Evolutionary conservation across 306 rosid species (phyloP), one percentile per base, ranked within the genome.

Genomic region (Styphnolobium japonicum): DNA sequence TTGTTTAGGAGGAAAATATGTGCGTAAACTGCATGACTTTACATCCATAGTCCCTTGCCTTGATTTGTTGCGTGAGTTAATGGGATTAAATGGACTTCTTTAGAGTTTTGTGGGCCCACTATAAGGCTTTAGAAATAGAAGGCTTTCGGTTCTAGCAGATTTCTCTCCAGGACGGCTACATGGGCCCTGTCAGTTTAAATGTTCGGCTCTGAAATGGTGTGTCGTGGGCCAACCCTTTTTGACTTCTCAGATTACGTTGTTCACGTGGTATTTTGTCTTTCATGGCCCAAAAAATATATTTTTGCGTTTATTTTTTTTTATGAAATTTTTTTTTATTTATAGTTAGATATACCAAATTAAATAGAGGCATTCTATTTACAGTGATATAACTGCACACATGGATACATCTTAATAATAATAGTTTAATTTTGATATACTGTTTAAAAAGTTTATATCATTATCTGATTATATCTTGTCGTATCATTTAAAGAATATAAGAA

Each of bases 61-160:
- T 81, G 69, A 77, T 77, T 82, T 2, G 56, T 77, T 82, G 79
- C 70, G 75, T 23, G 14, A 63, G 70, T 77, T 70, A 82, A 52
- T 40, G 2, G 12, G 25, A 42, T 33, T 10, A 16, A 48, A 33
- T 66, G 16, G 12, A 51, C 31, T 46, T 52, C 21, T n/a, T 11
- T 42, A 68, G 52, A 33, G 61, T 46, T 60, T 23, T 22, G 5
- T 71, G 64, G 83, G 63, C 33, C 85, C 76, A 70, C 48, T 12
- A 2, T 25, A 49, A 18, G 63, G 36, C 3, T 27, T 27, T 27
- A 27, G 31, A 27, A 3, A 1, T 27, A 6, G 2, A 34, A 43
- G 16, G 56, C 65, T 1, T 77, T 42, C 16, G 8, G 34, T 27
- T 29, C 12, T 21, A 2, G 23, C 34, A 10, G 22, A 64, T 12